Evolutionary conservation across 2,329 filamentous ascomycete species (phyloP).

Genomic region (Akanthomyces muscarius): DNA sequence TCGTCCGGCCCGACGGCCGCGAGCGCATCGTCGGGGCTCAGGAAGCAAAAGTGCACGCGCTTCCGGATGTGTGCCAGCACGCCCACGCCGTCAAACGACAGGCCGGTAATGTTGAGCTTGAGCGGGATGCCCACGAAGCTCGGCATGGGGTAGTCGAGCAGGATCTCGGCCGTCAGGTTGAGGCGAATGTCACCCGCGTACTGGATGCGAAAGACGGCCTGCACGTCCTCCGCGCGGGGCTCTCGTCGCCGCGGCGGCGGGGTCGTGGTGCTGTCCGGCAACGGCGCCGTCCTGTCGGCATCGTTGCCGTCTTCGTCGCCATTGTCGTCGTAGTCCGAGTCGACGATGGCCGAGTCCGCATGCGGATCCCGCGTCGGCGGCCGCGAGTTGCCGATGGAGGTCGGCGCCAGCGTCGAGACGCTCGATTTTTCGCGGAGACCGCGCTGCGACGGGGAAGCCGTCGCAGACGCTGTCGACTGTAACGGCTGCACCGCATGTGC

Average conservation of each 20-base stretch:
- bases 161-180: slow-evolving; percentile 87
- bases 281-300: slow-evolving; percentile 17
- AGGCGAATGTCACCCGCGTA: slow-evolving; percentile 86
- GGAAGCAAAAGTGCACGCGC: slow-evolving; percentile 87
- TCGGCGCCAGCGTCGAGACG: slow-evolving; percentile 58
- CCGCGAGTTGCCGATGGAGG: slow-evolving; percentile 49
- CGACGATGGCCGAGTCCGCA: slow-evolving; percentile 35
- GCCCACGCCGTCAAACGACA: slow-evolving; percentile 93
- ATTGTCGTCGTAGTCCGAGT: slow-evolving; percentile 34
- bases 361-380: slow-evolving; percentile 54
- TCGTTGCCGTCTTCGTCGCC: slow-evolving; percentile 26
- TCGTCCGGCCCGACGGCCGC: slow-evolving; percentile 58
- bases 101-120: slow-evolving; percentile 88
- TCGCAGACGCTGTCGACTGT: neutral
- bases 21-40: slow-evolving; percentile 86
- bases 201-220: slow-evolving; percentile 85
- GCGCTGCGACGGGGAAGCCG: slow-evolving; percentile 36
- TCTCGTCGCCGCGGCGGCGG: slow-evolving; percentile 59
- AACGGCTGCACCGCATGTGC: slow-evolving; percentile 23
- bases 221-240: slow-evolving; percentile 77
- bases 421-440: slow-evolving; percentile 55
- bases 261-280: slow-evolving; percentile 11
- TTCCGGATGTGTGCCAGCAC: slow-evolving; percentile 88
- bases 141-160: slow-evolving; percentile 97
- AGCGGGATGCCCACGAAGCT: slow-evolving; percentile 95